phyloP scores from a whole-genome alignment of 2,329 filamentous ascomycete genomes.

The Penicillium expansum region DNA sequence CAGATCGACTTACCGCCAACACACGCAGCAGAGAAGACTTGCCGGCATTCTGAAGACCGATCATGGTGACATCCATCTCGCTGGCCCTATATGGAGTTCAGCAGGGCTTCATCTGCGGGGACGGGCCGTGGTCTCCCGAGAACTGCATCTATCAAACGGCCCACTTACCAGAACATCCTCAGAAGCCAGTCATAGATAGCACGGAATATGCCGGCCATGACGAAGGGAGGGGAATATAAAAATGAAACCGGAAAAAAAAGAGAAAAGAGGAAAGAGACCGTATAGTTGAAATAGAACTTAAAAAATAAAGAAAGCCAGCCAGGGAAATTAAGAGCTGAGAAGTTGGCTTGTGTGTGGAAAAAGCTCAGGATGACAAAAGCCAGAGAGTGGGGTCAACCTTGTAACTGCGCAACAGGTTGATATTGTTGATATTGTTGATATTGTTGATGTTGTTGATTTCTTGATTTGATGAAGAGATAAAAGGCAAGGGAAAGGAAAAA shows the following conservation, averaged over 20 bases:
- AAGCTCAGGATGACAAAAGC: constrained; percentile 12
- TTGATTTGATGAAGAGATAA: constrained; percentile 1
- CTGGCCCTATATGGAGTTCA: constrained; percentile 67
- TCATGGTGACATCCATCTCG: constrained; percentile 99
- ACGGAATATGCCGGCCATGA: constrained; percentile 88
- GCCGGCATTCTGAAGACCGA: constrained; percentile 95
- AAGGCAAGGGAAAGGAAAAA: constrained; percentile 2
- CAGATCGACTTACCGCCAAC: constrained; percentile 71
- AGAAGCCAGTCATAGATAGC: constrained; percentile 98
- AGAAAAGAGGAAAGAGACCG: constrained; percentile 2
- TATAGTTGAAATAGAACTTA: constrained; percentile 9
- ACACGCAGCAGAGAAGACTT: constrained; percentile 94
- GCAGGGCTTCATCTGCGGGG: constrained; percentile 29
- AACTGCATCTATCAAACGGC: constrained; percentile 25
- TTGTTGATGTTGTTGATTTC: not conserved
- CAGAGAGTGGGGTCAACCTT: constrained; percentile 18
- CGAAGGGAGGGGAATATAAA: constrained; percentile 23
- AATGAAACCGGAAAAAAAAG: constrained; percentile 4
- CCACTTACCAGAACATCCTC: constrained; percentile 87
- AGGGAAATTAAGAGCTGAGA: constrained; percentile 16
- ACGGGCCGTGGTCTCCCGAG: constrained; percentile 35
- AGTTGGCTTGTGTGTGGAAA: constrained; percentile 12
- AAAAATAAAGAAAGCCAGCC: not conserved
- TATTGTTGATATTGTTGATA: no score
- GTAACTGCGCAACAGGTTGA: not conserved